Base-by-base conservation (phyloP, 257 asterid species). In the Solanum pinnatisectum region DNA sequence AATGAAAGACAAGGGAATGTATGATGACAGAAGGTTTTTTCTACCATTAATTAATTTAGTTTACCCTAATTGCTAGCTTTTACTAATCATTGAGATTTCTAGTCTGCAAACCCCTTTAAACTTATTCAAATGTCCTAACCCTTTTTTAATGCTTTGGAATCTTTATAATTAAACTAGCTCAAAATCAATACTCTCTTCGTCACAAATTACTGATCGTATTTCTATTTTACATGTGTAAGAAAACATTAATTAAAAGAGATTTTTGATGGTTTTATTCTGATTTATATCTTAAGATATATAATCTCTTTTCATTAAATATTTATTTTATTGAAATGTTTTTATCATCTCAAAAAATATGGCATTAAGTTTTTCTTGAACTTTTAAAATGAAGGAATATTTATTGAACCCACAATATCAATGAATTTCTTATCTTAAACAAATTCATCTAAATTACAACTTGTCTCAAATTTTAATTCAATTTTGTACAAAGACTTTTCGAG, bases 1-100 rank as follows among this genome's bases (percentile, higher is more conserved):
- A 78, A 87, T 59, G 89, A 89, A 89, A 83, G 91, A 87, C 89
- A 86, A 89, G 85, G 52, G 91, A 91, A 87, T 88, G 71, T 90
- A 84, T 83, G 74, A 87, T 88, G 73, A 49, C 56, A 74, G 70
- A 76, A 70, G 86, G 35, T 33, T 40, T 84, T 88, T 88, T 71
- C 83, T 63, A 90, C 89, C 84, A 87, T 77, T 76, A 87, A 87
- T 89, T 88, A 65, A 90, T 84, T 87, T 49, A 89, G 39, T 87
- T 86, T 92, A 86, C 87, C 87, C 56, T 81, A 68, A 82, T 33
- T 74, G 87, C 56, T 63, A 72, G 35, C 70, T 23, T 85, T 90
- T 85, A 84, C 89, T 52, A 90, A 90, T 88, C 84, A 87, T 84
- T 59, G 87, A 60, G 33, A 46, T 85, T 83, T 68, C 74, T 79